Base-by-base conservation (phyloP, 2,329 filamentous ascomycete genomes). In the Sporothrix globosa region DNA sequence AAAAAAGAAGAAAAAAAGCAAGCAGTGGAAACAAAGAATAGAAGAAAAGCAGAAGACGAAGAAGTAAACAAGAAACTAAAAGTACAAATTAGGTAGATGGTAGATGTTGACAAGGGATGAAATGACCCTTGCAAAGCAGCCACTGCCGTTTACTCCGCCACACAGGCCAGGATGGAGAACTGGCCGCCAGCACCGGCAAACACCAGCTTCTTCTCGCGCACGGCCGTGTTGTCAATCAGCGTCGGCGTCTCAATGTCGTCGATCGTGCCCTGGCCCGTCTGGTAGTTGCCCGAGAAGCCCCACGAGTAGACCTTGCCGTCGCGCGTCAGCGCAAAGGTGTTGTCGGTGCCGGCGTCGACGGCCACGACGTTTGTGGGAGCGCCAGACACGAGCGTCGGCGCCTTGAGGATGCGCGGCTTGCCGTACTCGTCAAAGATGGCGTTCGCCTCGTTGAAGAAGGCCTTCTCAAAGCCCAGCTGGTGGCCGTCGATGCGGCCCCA, bases 121-220 rank as follows among this genome's bases (percentile, higher is more conserved):
- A 39, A n/a, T 19, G 48, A 27, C 3, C 34, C 6, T 9, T 34
- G 34, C 34, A 34, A 19, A 30, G 14, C 7, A 58, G 5, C n/a
- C 54, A 10, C 13, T 5, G 4, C n/a, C 58, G n/a, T 10, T 13
- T 68, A 61, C 63, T 78, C 77, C 30, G 81, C 75, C 72, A 77
- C 77, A 68, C 85, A 85, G 11, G 85, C 83, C n/a, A 92, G 75
- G 30, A 92, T 81, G 1, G 89, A 91, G 79, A 88, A 97, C 77
- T 97, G 94, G 5, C 93, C 93, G 74, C 95, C 94, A n/a, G 91
- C 91, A 56, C 92, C 92, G n/a, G 91, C 92, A 80, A 86, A 92
- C 46, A 89, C 85, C 56, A 97, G 84, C 79, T 90, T 88, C 81
- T 91, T 90, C 54, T 88, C 92, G 41, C 89, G 86, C 39, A 96